Evolutionary conservation across 768 basidiomycete genomes (phyloP).

Genomic region (Daedaleopsis sinensis): DNA sequence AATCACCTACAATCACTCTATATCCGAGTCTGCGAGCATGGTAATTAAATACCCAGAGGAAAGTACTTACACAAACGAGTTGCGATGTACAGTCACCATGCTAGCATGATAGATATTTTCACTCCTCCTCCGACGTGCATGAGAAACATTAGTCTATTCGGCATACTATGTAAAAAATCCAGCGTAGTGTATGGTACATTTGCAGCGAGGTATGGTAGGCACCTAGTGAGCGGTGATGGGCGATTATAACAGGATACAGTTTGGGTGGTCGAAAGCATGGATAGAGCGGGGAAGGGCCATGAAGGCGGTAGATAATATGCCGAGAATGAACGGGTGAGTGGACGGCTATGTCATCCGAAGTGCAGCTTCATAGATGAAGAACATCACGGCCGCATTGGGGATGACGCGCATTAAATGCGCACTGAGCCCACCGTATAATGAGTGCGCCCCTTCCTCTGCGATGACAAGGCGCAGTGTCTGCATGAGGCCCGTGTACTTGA

Average conservation of each 20-base stretch:
- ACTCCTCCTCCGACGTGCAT: too few relatives aligned
- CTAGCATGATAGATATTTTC: too few relatives aligned
- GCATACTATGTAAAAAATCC: conserved; percentile 13
- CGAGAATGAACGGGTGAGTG: too few relatives aligned
- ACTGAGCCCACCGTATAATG: conserved; percentile 89
- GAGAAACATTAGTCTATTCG: neutral
- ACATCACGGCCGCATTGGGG: conserved; percentile 98
- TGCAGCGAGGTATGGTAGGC: conserved; percentile 6
- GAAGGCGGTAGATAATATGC: neutral
- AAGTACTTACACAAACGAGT: too few relatives aligned
- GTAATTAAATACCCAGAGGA: too few relatives aligned
- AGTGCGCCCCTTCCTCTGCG: conserved; percentile 85
- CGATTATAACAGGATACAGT: conserved; percentile 11
- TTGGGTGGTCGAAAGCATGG: conserved; percentile 14
- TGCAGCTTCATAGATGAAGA: conserved; percentile 88
- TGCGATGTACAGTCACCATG: too few relatives aligned
- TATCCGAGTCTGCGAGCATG: too few relatives aligned
- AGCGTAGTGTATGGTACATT: conserved; percentile 16
- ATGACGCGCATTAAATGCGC: conserved; percentile 97
- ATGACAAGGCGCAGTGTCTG: conserved; percentile 88
- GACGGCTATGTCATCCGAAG: conserved; percentile 52
- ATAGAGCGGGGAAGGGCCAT: neutral
- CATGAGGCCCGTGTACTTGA: conserved; percentile 83
- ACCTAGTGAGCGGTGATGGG: conserved; percentile 10
- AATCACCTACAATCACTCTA: neutral